Conservation (phyloP, 768 basidiomycete genomes). For the Trametopsis cervina region DNA sequence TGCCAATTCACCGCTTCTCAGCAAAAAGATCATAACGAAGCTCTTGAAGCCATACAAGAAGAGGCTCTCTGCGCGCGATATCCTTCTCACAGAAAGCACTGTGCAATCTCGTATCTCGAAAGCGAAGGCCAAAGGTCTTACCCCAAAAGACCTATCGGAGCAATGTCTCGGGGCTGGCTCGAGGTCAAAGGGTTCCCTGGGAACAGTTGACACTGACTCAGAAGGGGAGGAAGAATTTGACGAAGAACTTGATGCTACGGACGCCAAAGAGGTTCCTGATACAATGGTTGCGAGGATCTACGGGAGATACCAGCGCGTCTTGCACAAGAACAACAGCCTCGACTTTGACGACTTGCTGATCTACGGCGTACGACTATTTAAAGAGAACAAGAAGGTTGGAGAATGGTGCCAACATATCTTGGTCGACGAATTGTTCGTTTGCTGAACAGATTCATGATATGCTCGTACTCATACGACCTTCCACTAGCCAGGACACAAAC, state of each 20-base stretch:
- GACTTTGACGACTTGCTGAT: constrained; percentile 87
- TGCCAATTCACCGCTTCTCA: constrained; percentile 20
- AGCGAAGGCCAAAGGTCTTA: constrained; percentile 55
- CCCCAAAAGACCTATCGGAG: constrained; percentile 38
- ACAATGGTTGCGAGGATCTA: constrained; percentile 36
- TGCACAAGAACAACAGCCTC: constrained; percentile 59
- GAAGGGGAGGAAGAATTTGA: background rate
- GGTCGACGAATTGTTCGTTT: constrained; percentile 77
- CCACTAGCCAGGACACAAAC: constrained; percentile 75
- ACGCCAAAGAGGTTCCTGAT: constrained; percentile 1
- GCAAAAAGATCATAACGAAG: constrained; percentile 60
- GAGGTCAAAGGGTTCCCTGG: background rate
- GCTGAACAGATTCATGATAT: background rate
- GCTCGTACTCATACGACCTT: background rate
- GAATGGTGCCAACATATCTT: constrained; percentile 63
- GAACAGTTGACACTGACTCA: background rate
- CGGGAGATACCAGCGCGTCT: constrained; percentile 54
- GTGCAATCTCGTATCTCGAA: constrained; percentile 64
- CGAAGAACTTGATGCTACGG: background rate
- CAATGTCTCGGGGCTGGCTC: background rate
- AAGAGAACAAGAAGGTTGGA: constrained; percentile 37
- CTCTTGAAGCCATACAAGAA: constrained; percentile 53
- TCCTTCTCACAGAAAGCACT: constrained; percentile 46
- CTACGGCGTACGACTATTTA: constrained; percentile 63
- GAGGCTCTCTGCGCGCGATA: constrained; percentile 36